A percentile compares a stretch with the other conserved stretches of the same genome.
phyloP scores from a whole-genome alignment of 2,329 filamentous ascomycete species.

The Pseudogymnoascus sp. region DNA sequence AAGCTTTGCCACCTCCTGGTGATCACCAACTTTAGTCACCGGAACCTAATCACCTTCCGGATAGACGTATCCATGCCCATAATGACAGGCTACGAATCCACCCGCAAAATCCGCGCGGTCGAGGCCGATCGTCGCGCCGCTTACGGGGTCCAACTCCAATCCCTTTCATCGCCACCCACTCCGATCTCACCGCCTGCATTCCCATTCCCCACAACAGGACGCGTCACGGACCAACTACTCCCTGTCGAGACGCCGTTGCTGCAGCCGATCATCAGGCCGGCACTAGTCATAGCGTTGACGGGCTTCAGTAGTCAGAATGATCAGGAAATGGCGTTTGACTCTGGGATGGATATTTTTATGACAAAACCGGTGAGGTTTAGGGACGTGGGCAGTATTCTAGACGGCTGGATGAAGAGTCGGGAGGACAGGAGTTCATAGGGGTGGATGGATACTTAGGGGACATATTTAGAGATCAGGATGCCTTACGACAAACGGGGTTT shows the following conservation, averaged over 20 bases:
- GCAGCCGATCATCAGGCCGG: constrained; percentile 18
- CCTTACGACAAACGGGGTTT: background rate
- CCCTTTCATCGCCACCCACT: constrained; percentile 13
- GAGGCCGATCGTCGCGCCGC: constrained; percentile 32
- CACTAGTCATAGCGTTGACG: constrained; percentile 46
- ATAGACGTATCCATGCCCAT: constrained; percentile 50
- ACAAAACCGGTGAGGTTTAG: constrained; percentile 41
- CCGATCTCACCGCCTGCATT: constrained; percentile 10
- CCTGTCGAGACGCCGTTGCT: constrained; percentile 29
- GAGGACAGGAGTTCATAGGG: background rate
- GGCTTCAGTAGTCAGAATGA: constrained; percentile 44
- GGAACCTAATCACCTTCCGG: constrained; percentile 18
- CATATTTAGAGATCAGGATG: background rate
- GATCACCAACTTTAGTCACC: background rate
- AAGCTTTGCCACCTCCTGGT: constrained; percentile 11
- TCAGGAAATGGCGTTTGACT: constrained; percentile 42
- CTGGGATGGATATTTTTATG: constrained; percentile 47
- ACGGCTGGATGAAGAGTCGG: constrained; percentile 16
- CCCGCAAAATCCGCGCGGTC: constrained; percentile 40
- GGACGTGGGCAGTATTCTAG: constrained; percentile 20
- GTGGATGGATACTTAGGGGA: background rate
- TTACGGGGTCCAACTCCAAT: constrained; percentile 18
- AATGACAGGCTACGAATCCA: constrained; percentile 44
- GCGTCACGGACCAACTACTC: background rate
- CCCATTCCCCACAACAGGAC: constrained; percentile 1